Base-by-base conservation (phyloP, 2,329 filamentous ascomycete species). In the Fusarium euwallaceae region DNA sequence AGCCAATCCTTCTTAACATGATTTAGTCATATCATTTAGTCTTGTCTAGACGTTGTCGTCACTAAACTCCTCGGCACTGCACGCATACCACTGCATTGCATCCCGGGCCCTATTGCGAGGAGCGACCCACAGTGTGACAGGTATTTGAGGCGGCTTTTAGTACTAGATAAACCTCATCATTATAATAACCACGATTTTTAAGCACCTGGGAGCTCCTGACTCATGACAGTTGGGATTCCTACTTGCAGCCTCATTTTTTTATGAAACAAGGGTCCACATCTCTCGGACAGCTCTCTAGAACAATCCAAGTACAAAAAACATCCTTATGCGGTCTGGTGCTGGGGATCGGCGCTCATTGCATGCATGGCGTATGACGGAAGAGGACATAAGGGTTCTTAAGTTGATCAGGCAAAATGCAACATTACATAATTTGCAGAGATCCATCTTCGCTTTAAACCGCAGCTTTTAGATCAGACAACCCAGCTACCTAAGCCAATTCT, bases 371-470 rank as follows among this genome's bases (percentile, higher is more conserved):
- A 29, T 37, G 20, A 2, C 12, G 12, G 53, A 58, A n/a, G 53
- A 58, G 53, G 53, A 56, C 53, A 56, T 14, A 58, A 58, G 53
- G 53, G n/a, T 58, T 32, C 24, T 53, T 32, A 2, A 12, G 53
- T 14, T 3, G 7, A 36, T 22, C n/a, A 17, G 29, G 27, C 27
- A n/a, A 24, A 24, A 58, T 58, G 12, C 20, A 14, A 58, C n/a
- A 58, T 37, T 34, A 36, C 32, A 37, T 58, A 22, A 58, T 58
- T 29, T 4, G 12, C 12, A 32, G 29, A 37, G 32, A 24, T 2
- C 20, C 53, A 24, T 22, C 53, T 58, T 34, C 8, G 12, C n/a
- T 14, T 17, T 24, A 8, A 16, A 22, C 32, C 12, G 11, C 17
- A 2, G 11, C 1, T 36, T 22, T 32, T 37, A 20, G 4, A 27